Base-by-base conservation (phyloP, 257 asterid genomes). In the Primulina tabacum region DNA sequence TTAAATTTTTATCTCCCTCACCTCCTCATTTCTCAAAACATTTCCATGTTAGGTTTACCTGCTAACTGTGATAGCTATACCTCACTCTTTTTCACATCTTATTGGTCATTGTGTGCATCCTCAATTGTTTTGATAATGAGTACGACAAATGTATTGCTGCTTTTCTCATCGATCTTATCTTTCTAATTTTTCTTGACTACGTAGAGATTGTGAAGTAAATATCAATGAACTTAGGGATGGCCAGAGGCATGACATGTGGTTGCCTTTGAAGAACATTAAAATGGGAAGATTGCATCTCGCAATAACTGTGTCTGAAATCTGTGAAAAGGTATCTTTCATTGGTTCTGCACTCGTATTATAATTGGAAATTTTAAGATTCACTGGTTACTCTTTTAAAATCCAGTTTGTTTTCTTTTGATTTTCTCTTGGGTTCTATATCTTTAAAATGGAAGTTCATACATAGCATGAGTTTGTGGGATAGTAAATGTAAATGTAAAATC, bases 241-340 rank as follows among this genome's bases (percentile, higher is more conserved):
- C 38, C 92, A 89, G 82, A 85, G 95, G 84, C 92, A 82, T 71
- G 97, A 94, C 73, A 71, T 94, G 77, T 94, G 99, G 99, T 72
- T 91, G 85, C 78, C 97, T 76, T 96, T 94, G 71, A 85, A 85
- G 86, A 88, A 86, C 67, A 83, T 91, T 60, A 94, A 94, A 79
- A 84, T 79, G 75, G 99, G 99, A 81, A 80, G 97, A 72, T 69
- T 94, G 79, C 99, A 79, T 86, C 86, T 94, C 75, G 97, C 97
- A 9, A 43, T 94, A 58, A 88, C 93, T 33, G 91, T 94, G 53
- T 37, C 73, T 16, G 87, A 83, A 76, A 78, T 21, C 66, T 70
- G 71, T 74, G 86, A 37, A 73, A 87, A 91, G 97, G 99, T 94
- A 87, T 34, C 26, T 7, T 30, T 14, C 12, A 14, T 43, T 6